These are phyloP conservation scores for Nepenthes mirabilis DNA, from an alignment of 148 eudicot species.

Conservation along the genomic window DNA sequence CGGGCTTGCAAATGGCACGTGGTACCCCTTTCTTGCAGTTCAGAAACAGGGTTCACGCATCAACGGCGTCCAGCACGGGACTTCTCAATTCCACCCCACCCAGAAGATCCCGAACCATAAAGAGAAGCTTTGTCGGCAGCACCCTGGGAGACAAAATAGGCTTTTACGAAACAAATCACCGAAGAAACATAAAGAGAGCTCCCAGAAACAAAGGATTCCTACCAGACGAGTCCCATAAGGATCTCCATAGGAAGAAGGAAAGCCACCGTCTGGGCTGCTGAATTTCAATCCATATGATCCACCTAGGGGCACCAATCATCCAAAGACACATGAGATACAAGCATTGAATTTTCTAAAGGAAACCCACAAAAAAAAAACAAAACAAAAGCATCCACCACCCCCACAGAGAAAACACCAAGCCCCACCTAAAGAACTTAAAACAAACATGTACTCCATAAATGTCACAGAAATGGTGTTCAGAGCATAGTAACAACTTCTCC, in stretches of 20 bases:
- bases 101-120: slow-evolving; percentile 69
- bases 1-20: slow-evolving; percentile 6
- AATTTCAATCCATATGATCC: slow-evolving; percentile 55
- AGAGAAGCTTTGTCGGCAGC: slow-evolving; percentile 59
- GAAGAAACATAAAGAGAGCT: background rate
- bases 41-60: slow-evolving; percentile 6
- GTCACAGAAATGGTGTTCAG: no score
- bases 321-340: slow-evolving; percentile 9
- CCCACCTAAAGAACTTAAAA: no score
- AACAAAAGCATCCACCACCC: no score
- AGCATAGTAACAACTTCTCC: no score
- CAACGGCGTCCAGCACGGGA: slow-evolving; percentile 54
- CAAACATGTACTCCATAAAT: no score
- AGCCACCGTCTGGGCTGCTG: slow-evolving; percentile 42
- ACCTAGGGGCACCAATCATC: slow-evolving; percentile 33
- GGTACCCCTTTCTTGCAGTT: background rate
- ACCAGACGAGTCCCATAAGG: slow-evolving; percentile 70
- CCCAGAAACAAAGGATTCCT: slow-evolving; percentile 12
- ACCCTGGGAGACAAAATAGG: slow-evolving; percentile 37
- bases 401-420: no score
- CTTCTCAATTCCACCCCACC: slow-evolving; percentile 69
- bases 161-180: slow-evolving; percentile 4
- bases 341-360: background rate
- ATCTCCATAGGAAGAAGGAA: slow-evolving; percentile 56
- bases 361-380: background rate